Evolutionary conservation across 2,329 filamentous ascomycete genomes (phyloP).

Genomic region (Colletotrichum lupini): DNA sequence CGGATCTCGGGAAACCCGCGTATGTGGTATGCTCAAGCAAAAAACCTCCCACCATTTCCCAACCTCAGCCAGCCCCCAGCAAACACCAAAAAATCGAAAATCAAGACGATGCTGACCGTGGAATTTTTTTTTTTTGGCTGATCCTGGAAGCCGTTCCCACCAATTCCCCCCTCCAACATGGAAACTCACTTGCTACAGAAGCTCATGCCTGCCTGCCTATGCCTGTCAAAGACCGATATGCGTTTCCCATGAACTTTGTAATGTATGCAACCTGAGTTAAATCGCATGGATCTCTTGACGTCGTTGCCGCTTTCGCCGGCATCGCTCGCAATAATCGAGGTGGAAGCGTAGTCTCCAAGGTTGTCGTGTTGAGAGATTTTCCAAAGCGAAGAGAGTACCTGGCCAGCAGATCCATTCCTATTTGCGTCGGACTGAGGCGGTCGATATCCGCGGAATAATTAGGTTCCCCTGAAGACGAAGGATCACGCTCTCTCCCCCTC

Average conservation of each 20-base stretch:
- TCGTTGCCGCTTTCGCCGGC: neutral
- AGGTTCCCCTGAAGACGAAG: neutral
- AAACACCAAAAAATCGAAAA: conserved; percentile 18
- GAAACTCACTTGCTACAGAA: conserved; percentile 14
- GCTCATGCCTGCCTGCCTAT: neutral
- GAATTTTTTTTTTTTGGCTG: neutral
- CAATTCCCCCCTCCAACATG: neutral
- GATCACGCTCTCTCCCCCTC: conserved; percentile 1
- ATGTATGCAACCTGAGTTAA: conserved; percentile 5
- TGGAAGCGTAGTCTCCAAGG: neutral
- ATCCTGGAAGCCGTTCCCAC: neutral
- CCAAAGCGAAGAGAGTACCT: conserved; percentile 23
- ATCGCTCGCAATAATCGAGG: neutral
- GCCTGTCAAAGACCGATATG: conserved; percentile 4
- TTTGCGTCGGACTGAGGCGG: conserved; percentile 1
- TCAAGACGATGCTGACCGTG: conserved; percentile 19
- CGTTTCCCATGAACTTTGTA: conserved; percentile 6
- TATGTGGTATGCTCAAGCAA: conserved; percentile 19
- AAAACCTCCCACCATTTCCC: conserved; percentile 25
- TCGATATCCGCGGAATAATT: conserved; percentile 22
- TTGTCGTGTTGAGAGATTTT: neutral
- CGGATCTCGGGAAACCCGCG: neutral
- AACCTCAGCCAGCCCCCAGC: neutral
- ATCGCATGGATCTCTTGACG: neutral
- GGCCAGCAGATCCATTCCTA: conserved; percentile 31